phyloP scores from a whole-genome alignment of 148 eudicot species.

The Linanthus parryae region DNA sequence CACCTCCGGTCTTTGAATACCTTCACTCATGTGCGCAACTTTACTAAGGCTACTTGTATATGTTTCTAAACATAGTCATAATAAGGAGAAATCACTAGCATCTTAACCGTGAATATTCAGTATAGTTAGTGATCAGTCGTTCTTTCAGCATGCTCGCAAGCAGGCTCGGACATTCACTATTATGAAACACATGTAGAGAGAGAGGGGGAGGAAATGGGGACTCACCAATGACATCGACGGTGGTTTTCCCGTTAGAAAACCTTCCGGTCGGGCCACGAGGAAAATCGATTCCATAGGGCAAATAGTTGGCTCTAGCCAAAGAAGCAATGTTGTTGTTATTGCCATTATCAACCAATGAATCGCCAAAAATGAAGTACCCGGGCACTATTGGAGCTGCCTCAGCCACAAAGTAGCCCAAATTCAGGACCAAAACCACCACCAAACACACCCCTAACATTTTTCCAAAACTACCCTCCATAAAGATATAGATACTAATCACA shows the following conservation, averaged over 20 bases:
- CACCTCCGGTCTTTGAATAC: too few relatives aligned
- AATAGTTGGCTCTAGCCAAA: conserved; percentile 69
- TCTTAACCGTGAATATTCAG: too few relatives aligned
- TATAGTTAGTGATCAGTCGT: background rate
- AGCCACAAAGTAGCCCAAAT: conserved; percentile 5
- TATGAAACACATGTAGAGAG: too few relatives aligned
- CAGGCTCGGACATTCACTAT: too few relatives aligned
- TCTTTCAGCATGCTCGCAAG: background rate
- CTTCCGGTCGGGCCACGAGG: conserved; percentile 71
- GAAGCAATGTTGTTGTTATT: conserved; percentile 68
- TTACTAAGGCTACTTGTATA: background rate
- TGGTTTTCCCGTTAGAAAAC: conserved; percentile 73
- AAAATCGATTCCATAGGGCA: conserved; percentile 86
- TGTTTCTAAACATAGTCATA: background rate
- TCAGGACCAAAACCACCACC: background rate
- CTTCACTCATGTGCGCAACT: background rate
- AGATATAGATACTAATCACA: background rate
- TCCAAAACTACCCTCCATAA: conserved; percentile 17
- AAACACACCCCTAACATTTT: conserved; percentile 15
- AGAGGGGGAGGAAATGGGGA: background rate
- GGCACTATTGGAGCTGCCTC: conserved; percentile 58
- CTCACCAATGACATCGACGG: conserved; percentile 70
- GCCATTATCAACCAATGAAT: conserved; percentile 86
- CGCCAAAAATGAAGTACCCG: conserved; percentile 79
- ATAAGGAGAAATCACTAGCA: background rate